Evolutionary conservation across 495 filamentous ascomycete species (phyloP).

Genomic region (Ascodesmis nigricans): DNA sequence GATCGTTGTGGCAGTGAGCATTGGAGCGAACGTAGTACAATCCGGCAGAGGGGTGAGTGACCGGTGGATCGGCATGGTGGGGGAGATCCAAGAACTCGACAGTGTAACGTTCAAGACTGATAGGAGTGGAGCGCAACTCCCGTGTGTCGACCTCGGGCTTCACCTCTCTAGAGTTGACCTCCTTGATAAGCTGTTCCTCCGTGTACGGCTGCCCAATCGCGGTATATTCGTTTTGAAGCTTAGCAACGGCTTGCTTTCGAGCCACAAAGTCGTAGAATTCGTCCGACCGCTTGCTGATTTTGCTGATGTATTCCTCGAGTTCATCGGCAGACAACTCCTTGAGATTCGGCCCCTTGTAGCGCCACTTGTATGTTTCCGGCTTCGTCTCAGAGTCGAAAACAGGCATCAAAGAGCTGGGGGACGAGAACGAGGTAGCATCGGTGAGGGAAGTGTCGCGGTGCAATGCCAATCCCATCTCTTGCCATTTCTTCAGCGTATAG

Average conservation of each 20-base stretch:
- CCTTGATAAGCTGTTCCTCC: not conserved
- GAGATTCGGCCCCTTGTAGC: conserved; percentile 62
- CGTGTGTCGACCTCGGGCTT: conserved; percentile 7
- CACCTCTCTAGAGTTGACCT: conserved; percentile 2
- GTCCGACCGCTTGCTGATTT: conserved; percentile 35
- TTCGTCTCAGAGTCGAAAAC: conserved; percentile 35
- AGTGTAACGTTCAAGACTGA: conserved; percentile 10
- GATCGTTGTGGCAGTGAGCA: conserved; percentile 53
- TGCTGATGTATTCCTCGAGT: conserved; percentile 43
- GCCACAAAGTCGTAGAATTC: conserved; percentile 43
- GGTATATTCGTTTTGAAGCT: conserved; percentile 30
- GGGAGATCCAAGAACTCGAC: conserved; percentile 23
- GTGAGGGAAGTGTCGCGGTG: not conserved
- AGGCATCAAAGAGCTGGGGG: too few relatives aligned
- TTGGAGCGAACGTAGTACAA: conserved; percentile 60
- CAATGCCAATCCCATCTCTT: conserved; percentile 40
- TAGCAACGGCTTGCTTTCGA: conserved; percentile 21
- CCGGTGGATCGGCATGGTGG: conserved; percentile 38
- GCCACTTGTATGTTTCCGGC: conserved; percentile 33
- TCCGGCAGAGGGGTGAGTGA: conserved; percentile 78
- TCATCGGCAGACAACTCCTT: conserved; percentile 48
- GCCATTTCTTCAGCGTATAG: conserved; percentile 64
- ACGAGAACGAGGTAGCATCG: not conserved
- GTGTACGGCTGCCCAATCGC: not conserved
- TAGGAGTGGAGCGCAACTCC: conserved; percentile 8